Base-by-base conservation (phyloP, 352 stramenopile genomes). In the Pythium sp. region DNA sequence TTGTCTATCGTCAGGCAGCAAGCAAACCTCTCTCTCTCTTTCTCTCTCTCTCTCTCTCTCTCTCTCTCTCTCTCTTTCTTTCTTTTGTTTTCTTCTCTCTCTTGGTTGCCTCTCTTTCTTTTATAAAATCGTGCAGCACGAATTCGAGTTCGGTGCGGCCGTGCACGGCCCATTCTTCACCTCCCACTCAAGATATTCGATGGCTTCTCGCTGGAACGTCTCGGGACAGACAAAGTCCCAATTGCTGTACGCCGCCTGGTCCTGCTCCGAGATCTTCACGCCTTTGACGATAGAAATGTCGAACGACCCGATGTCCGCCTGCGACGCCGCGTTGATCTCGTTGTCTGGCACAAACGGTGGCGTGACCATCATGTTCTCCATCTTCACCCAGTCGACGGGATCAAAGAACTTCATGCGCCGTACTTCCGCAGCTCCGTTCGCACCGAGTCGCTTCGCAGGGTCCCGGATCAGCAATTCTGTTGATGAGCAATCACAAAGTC, bases 101-200 rank as follows among this genome's bases (percentile, higher is more conserved):
- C 43, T 22, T 5, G 5, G 14, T 49, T n/a, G 36, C 36, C 36
- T 8, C 41, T 47, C 14, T 6, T 47, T 47, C 15, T n/a, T 51
- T 71, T 81, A 86, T 68, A 82, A 71, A 18, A 93, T 80, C 18
- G 70, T 75, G 71, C 86, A 94, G 72, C 86, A 94, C 62, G 72
- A 79, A 61, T 94, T 91, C 43, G 78, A 74, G 62, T 79, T 79
- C 9, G 77, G 75, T 3, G 81, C 75, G 55, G 88, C 82, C 5
- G 80, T 89, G 71, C 85, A 92, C 9, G 86, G 86, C 0, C 86
- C 84, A 55, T 94, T 67, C 77, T 91, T 92, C 67, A 89, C 78
- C 69, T 94, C 84, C 84, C 84, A 95, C 56, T 90, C 80, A 24
- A 95, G 78, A 43, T 92, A 93, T 64, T 95, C 87, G 51, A 93